A percentile compares a stretch with the other conserved stretches of the same genome.
phyloP scores from a whole-genome alignment of 768 basidiomycete species.

The Pleurotus platypus region DNA sequence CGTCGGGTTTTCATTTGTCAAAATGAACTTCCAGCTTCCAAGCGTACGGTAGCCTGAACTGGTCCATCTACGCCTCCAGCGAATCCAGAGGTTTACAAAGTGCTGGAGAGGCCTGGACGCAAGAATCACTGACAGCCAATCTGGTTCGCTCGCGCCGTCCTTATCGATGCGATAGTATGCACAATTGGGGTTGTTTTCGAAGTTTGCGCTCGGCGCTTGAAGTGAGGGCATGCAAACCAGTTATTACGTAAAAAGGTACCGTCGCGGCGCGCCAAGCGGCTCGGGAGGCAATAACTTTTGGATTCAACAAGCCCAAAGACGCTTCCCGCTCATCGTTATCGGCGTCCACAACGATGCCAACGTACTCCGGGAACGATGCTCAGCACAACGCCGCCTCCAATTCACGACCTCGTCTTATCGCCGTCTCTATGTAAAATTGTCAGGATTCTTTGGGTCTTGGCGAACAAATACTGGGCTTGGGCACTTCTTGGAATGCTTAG shows the following conservation, averaged over 20 bases:
- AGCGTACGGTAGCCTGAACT: too few species aligned
- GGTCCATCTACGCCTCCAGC: too few species aligned
- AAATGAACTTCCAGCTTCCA: too few species aligned
- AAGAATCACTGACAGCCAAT: neutral
- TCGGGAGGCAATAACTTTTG: neutral
- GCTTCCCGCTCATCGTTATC: neutral
- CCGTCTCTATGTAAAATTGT: neutral
- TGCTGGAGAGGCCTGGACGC: too few species aligned
- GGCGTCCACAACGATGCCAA: too few species aligned
- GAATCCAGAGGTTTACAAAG: too few species aligned
- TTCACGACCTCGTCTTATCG: neutral
- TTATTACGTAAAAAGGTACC: neutral
- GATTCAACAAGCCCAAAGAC: neutral
- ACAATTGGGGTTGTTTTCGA: too few species aligned
- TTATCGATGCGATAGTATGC: too few species aligned
- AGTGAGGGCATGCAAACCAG: too few species aligned
- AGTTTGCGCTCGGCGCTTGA: too few species aligned
- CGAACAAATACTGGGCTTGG: neutral
- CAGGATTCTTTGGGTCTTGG: neutral
- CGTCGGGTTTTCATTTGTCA: too few species aligned
- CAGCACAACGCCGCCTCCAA: neutral
- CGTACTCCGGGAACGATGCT: neutral
- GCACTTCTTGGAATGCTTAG: slow-evolving; percentile 4
- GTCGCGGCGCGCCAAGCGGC: neutral
- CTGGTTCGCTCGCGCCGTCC: neutral